Conservation (phyloP, 345 rosid species). For the Populus alba region DNA sequence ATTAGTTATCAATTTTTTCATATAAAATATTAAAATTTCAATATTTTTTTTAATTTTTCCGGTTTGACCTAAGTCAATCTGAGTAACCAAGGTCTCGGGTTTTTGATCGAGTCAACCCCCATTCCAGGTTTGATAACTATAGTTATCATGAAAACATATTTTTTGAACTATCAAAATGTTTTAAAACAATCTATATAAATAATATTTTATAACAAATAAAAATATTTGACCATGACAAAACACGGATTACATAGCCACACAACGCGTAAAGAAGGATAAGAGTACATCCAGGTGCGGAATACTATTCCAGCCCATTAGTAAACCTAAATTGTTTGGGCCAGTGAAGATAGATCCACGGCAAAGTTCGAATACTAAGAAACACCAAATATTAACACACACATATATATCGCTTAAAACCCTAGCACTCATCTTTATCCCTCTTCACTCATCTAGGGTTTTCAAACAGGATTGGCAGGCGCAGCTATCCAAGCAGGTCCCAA, state of each 20-base stretch:
- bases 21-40: too few species aligned
- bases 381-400: not conserved
- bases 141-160: too few species aligned
- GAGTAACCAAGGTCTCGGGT: too few species aligned
- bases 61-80: rapidly evolving
- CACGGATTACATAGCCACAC: too few species aligned
- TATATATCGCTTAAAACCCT: slow-evolving; percentile 11
- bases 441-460: slow-evolving; percentile 17
- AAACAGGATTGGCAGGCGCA: slow-evolving; percentile 8
- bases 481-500: slow-evolving; percentile 16
- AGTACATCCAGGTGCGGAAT: not conserved
- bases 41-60: too few species aligned
- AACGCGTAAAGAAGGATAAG: not conserved
- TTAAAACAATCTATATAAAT: too few species aligned
- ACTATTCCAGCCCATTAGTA: not conserved
- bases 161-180: too few species aligned
- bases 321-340: not conserved
- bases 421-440: not conserved
- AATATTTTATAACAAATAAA: too few species aligned
- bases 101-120: rapidly evolving
- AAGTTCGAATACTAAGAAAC: not conserved
- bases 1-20: too few species aligned
- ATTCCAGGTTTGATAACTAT: too few species aligned
- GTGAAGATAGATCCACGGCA: not conserved
- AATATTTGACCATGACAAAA: too few species aligned